Evolutionary conservation across 306 rosid species (phyloP), one percentile per base, ranked within the genome.

Genomic region (Vigna reflexopilosa): DNA sequence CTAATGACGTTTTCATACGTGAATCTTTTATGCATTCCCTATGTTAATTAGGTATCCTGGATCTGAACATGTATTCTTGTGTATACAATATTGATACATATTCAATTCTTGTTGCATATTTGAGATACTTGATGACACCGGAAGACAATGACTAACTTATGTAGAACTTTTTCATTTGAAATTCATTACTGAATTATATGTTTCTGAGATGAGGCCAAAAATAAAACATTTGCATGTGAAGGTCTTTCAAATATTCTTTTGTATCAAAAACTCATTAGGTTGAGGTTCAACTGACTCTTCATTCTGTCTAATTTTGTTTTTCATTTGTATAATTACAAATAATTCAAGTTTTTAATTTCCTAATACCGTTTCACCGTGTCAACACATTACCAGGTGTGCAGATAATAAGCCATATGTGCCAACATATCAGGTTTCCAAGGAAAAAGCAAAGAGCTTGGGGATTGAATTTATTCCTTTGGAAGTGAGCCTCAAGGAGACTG

Each of bases 381-480:
- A 67, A 79, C 24, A 16, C 40, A 38, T 71, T 50, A 70, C 62
- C 85, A 93, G 96, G 91, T 86, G 89, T 80, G 90, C 83, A 0
- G 96, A 90, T 49, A 90, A 88, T 36, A 87, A 84, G 76, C 87
- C 91, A 0, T 38, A 69, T 14, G 66, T 66, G 72, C 93, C 96
- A 36, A 74, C 59, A 26, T 86, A 82, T 76, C 89, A 89, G 63
- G 84, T 89, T 51, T 89, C 93, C 16, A 87, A 85, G 82, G 98
- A 85, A 81, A 93, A 85, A 83, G 86, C 89, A 44, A 84, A 87
- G 84, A 84, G 73, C 73, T 87, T 93, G 83, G 96, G 96, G 50
- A 76, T 91, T 80, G 90, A 89, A 76, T 93, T 74, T 76, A 80
- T 73, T 83, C 94, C 96, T 20, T 36, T 89, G 64, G 88, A 84